Base-by-base conservation (phyloP, 495 filamentous ascomycete genomes). In the Penicillium soppii region DNA sequence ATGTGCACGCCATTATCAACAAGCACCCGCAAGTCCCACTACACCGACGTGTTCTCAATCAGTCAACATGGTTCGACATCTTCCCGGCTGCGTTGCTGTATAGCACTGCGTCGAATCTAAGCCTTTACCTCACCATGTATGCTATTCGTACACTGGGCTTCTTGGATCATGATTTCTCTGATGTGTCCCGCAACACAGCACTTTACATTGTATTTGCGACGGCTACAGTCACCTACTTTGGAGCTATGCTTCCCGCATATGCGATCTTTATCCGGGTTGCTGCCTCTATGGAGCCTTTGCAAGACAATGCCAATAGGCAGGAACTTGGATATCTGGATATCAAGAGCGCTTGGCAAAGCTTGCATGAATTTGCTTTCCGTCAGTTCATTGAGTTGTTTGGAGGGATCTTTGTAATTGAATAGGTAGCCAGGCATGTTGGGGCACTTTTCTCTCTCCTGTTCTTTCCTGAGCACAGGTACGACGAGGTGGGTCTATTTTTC, bases 211-310 rank as follows among this genome's bases (percentile, higher is more conserved):
- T 44, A 6, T 7, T 52, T 22, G 10, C 15, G 12, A 43, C 15
- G 7, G 21, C 37, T n/a, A 21, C 15, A 3, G 21, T 38, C n/a
- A 22, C 37, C 16, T 44, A 52, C 22, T 44, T 52, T 21, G 49
- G 49, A 7, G 21, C 38, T 3, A 16, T 44, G 0, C 17, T 52
- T 22, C 49, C 49, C 7, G 13, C 49, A 20, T 44, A 44, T 19
- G 40, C 49, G 7, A 38, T 52, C 3, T 52, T 52, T 35, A 29
- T 52, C 16, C 49, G 49, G 10, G 22, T 52, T 1, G 49, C 40
- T 30, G 49, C 49, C 4, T 44, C 32, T 21, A 9, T 22, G 29
- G 10, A 32, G 8, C 29, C 29, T 3, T 3, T 3, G 7, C 29
- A 32, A 5, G 29, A 16, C 23, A 25, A 8, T 43, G 38, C 2